Percentiles rank a stretch among this genome's conserved stretches.
phyloP scores from a whole-genome alignment of 73 alveolate species.

The Paramecium biaurelia region DNA sequence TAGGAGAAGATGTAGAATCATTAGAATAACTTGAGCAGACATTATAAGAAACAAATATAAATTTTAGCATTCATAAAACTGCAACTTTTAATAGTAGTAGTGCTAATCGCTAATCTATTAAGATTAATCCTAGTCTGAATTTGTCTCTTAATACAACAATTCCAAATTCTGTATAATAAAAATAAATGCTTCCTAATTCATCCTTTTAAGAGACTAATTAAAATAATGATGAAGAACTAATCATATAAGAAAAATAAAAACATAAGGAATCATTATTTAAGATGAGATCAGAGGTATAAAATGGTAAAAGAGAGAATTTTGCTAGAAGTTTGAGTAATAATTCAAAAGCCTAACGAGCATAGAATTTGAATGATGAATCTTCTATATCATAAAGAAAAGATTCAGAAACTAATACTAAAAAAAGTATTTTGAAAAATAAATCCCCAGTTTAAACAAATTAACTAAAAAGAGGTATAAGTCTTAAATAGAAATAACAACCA shows the following conservation, averaged over 20 bases:
- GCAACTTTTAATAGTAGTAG: slow-evolving; percentile 2
- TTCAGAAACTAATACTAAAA: not conserved
- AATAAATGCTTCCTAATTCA: not conserved
- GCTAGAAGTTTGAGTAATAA: slow-evolving; percentile 13
- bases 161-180: not conserved
- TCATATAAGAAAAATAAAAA: not conserved
- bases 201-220: not conserved
- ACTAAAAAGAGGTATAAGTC: not conserved
- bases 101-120: not conserved
- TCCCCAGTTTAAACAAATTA: not conserved
- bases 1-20: slow-evolving; percentile 1
- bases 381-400: not conserved
- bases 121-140: not conserved
- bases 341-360: not conserved
- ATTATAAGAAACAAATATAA: not conserved
- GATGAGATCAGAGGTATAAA: not conserved
- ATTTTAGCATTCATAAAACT: not conserved
- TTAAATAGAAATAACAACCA: not conserved
- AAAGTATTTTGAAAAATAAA: slow-evolving; percentile 3
- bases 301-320: not conserved
- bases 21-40: not conserved
- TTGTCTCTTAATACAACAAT: not conserved
- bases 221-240: not conserved
- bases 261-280: not conserved
- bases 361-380: not conserved